Percentiles rank a stretch among this genome's conserved stretches.
phyloP scores from a whole-genome alignment of 2,329 filamentous ascomycete species.

The Mycocentrospora acerina region DNA sequence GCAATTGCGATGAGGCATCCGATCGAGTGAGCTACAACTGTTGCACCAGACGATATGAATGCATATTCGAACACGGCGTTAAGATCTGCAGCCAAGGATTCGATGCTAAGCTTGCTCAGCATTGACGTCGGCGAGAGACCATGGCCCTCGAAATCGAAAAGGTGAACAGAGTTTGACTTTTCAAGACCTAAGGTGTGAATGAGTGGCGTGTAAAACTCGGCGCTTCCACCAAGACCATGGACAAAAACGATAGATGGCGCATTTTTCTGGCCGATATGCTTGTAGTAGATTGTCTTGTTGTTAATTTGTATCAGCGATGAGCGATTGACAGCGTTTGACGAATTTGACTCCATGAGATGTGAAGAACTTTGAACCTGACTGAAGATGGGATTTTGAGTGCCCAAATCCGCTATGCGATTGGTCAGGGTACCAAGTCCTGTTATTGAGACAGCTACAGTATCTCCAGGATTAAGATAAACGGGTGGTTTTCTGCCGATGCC shows the following conservation, averaged over 20 bases:
- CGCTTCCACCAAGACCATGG: slow-evolving; percentile 56
- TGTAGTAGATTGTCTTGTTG: slow-evolving; percentile 47
- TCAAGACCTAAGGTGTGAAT: slow-evolving; percentile 39
- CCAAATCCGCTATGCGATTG: slow-evolving; percentile 48
- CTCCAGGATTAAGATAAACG: slow-evolving; percentile 29
- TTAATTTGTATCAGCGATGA: slow-evolving; percentile 43
- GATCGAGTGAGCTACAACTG: slow-evolving; percentile 55
- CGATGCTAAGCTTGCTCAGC: slow-evolving; percentile 47
- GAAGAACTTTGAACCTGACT: slow-evolving; percentile 32
- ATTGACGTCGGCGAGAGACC: slow-evolving; percentile 56
- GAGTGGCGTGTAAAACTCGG: slow-evolving; percentile 50
- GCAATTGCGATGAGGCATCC: slow-evolving; percentile 52
- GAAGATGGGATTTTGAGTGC: not conserved
- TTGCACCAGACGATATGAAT: slow-evolving; percentile 36
- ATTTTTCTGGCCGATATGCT: slow-evolving; percentile 23
- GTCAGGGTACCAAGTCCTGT: slow-evolving; percentile 28
- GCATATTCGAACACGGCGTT: slow-evolving; percentile 41
- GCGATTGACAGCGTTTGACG: slow-evolving; percentile 30
- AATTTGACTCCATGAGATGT: too few relatives aligned
- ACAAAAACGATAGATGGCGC: slow-evolving; percentile 51
- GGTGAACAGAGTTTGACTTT: slow-evolving; percentile 40
- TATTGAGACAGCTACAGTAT: slow-evolving; percentile 25
- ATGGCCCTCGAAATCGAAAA: slow-evolving; percentile 60
- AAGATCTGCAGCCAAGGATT: slow-evolving; percentile 49
- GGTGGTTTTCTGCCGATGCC: slow-evolving; percentile 45